A percentile compares a stretch with the other conserved stretches of the same genome.
These are phyloP conservation scores for Aureobasidium pullulans DNA, from an alignment of 2,329 filamentous ascomycete species.

Conservation along the genomic window DNA sequence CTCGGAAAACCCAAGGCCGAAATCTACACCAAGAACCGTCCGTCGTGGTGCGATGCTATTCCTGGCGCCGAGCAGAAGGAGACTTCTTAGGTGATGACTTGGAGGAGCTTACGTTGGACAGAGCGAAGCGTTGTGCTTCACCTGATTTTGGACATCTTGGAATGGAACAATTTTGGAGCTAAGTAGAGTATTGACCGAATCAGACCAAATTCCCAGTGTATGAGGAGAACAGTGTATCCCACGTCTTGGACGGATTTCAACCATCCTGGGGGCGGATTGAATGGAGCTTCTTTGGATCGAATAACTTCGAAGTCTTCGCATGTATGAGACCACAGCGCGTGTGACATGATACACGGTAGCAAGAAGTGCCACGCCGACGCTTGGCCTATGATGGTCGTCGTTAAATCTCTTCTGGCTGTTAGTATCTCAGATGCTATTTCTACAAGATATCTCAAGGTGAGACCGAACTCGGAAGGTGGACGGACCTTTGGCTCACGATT, in stretches of 20 bases:
- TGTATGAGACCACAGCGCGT: too few relatives aligned
- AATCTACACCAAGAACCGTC: conserved; percentile 26
- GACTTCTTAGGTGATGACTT: neutral
- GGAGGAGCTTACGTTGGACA: neutral
- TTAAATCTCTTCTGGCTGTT: too few relatives aligned
- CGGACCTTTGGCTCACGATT: neutral
- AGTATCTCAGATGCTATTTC: neutral
- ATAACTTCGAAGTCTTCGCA: too few relatives aligned
- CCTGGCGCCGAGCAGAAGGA: conserved; percentile 23
- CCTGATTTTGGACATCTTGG: neutral
- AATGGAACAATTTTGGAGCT: neutral
- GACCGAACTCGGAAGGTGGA: neutral
- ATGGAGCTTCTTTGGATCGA: too few relatives aligned
- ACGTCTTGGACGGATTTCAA: too few relatives aligned
- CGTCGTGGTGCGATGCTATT: conserved; percentile 22
- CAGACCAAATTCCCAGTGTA: too few relatives aligned
- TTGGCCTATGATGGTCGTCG: too few relatives aligned
- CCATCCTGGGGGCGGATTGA: too few relatives aligned
- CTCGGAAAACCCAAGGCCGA: conserved; percentile 20
- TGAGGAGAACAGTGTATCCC: too few relatives aligned
- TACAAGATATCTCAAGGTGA: neutral
- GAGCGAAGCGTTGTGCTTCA: neutral
- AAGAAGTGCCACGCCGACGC: too few relatives aligned
- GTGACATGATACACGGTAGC: too few relatives aligned
- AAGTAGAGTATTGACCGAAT: neutral